Base-by-base conservation (phyloP, 2,329 filamentous ascomycete genomes). In the Pyrenophora tritici-repentis region DNA sequence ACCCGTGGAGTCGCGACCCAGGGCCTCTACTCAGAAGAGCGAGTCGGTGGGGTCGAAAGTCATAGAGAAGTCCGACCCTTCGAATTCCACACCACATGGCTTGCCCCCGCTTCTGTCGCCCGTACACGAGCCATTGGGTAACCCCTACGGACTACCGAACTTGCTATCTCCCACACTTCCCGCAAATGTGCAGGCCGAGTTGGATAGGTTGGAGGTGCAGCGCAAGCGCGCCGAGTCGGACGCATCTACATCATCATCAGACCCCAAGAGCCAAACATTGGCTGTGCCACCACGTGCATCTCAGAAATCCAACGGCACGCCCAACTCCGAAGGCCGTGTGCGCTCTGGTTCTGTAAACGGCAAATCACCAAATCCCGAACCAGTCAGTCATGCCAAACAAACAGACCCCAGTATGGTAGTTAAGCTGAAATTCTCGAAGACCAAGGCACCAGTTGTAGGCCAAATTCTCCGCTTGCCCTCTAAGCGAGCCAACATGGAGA, bases 121-220 rank as follows among this genome's bases (percentile, higher is more conserved):
- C 5, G 56, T 80, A 70, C 63, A 65, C 20, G 75, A 77, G 18
- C 75, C 76, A 36, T 68, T 79, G 16, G 70, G 68, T 26, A 72
- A 72, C 45, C 62, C 67, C 3, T 63, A 73, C 20, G 74, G 67
- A 47, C 67, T 84, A 14, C 83, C 83, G 9, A 75, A 76, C 8
- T 75, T 84, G 31, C 70, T 85, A n/a, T 85, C 83, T 4, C 82
- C 83, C 3, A 83, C 81, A 12, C 73, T 86, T 3, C 83, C 83
- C 6, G 75, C 79, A 2, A 79, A 79, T 45, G 77, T 86, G 37
- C 79, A 82, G 58, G 79, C 77, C 49, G 79, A 83, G 47, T 66
- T 85, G 20, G 75, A 76, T 50, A 72, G 77, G 31, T 61, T 75
- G 22, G 74, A 75, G 34, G 70, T 69, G 29, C 66, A 72, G 16